Percentiles rank a stretch among this genome's conserved stretches.
phyloP scores from a whole-genome alignment of 352 stramenopile genomes.

The Aphanomyces astaci region DNA sequence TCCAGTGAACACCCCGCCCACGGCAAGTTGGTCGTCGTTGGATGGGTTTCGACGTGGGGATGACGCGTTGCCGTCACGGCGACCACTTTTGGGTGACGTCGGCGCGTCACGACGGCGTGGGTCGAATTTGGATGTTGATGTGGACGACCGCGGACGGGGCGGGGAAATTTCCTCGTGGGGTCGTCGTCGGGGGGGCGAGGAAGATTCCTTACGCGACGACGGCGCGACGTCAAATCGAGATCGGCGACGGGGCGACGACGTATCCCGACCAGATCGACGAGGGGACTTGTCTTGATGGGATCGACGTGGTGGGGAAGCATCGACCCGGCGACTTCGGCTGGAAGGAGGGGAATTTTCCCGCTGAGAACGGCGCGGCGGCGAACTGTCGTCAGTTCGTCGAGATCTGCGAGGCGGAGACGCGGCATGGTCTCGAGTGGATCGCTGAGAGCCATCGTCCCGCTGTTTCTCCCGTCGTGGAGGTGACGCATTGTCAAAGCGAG shows the following conservation, averaged over 20 bases:
- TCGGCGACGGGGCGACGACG: constrained; percentile 26
- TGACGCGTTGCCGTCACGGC: not conserved
- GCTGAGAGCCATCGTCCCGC: not conserved
- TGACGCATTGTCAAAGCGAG: constrained; percentile 18
- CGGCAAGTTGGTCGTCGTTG: constrained; percentile 32
- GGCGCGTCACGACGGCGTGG: too few relatives aligned
- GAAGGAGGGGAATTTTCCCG: not conserved
- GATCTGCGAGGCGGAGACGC: constrained; percentile 43
- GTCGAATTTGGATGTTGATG: too few relatives aligned
- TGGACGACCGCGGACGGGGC: not conserved
- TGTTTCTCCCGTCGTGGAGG: constrained; percentile 5
- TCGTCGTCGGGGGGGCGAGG: not conserved
- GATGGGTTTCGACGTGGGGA: not conserved
- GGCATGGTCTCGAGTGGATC: constrained; percentile 26
- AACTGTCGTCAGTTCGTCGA: not conserved
- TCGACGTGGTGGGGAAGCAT: not conserved
- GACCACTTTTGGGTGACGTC: constrained; percentile 18
- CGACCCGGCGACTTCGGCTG: not conserved
- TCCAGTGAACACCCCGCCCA: constrained; percentile 55
- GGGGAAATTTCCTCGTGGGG: constrained; percentile 9
- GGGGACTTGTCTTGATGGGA: not conserved
- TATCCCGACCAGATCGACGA: constrained; percentile 6
- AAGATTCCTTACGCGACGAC: not conserved
- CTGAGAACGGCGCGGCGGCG: not conserved
- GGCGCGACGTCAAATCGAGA: constrained; percentile 19